Percentiles rank a stretch among this genome's conserved stretches.
phyloP scores from a whole-genome alignment of 768 basidiomycete species.

The Porphyrellus cyaneotinctus region DNA sequence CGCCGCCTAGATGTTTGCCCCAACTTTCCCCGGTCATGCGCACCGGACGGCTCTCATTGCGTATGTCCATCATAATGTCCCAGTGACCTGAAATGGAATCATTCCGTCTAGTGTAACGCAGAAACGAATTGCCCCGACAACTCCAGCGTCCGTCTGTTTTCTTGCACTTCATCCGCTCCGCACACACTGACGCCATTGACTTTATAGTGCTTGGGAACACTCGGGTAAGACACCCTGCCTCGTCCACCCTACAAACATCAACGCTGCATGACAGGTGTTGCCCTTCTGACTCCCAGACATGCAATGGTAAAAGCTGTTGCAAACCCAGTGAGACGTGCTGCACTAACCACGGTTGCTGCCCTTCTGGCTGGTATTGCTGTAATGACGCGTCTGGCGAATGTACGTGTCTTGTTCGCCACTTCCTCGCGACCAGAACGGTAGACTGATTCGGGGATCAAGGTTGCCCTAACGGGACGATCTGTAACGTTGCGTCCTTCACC shows the following conservation, averaged over 20 bases:
- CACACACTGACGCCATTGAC: not conserved
- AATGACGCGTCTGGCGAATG: conserved; percentile 22
- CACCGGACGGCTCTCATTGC: conserved; percentile 16
- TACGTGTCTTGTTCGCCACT: conserved; percentile 7
- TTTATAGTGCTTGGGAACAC: conserved; percentile 8
- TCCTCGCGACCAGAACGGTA: not conserved
- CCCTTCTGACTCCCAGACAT: conserved; percentile 10
- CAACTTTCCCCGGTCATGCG: conserved; percentile 18
- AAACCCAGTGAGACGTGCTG: conserved; percentile 10
- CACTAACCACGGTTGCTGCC: conserved; percentile 6
- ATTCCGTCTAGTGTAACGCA: conserved; percentile 10
- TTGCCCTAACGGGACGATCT: conserved; percentile 14
- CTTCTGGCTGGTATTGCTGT: conserved; percentile 14
- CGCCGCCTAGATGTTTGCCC: conserved; percentile 14
- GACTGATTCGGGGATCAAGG: conserved; percentile 13
- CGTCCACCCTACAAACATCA: not conserved
- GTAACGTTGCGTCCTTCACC: conserved; percentile 1
- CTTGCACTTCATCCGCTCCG: not conserved
- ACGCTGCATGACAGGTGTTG: conserved; percentile 13
- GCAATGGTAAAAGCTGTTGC: conserved; percentile 14
- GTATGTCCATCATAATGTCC: conserved; percentile 2
- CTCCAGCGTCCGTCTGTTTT: conserved; percentile 11
- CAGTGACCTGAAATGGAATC: not conserved
- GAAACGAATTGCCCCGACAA: conserved; percentile 10
- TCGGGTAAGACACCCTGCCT: conserved; percentile 1